Percentiles rank a stretch among this genome's conserved stretches.
Evolutionary conservation across 495 filamentous ascomycete species (phyloP).

Genomic region (Parathielavia appendiculata): DNA sequence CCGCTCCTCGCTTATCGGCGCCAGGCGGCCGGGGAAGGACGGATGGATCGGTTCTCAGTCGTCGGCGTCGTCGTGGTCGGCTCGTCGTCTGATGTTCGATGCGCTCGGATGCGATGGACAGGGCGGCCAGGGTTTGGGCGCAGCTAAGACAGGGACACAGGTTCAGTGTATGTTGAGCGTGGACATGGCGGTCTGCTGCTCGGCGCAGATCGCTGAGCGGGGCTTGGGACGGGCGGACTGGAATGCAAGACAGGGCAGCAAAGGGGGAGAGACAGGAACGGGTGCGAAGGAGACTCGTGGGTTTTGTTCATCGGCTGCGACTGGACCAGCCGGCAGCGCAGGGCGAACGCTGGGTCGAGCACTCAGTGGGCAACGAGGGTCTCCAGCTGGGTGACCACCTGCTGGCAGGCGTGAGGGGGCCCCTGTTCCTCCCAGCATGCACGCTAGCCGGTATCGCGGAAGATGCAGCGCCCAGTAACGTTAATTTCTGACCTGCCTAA

Average conservation of each 20-base stretch:
- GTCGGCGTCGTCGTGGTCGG: conserved; percentile 11
- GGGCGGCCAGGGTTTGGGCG: neutral
- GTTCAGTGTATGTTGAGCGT: conserved; percentile 24
- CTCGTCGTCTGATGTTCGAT: conserved; percentile 5
- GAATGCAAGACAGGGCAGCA: conserved; percentile 18
- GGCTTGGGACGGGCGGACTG: conserved; percentile 15
- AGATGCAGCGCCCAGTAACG: conserved; percentile 25
- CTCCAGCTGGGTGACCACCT: conserved; percentile 7
- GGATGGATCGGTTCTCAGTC: conserved; percentile 8
- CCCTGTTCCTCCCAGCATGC: conserved; percentile 17
- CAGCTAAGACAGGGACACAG: conserved; percentile 18
- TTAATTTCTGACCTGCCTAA: conserved; percentile 35
- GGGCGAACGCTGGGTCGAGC: conserved; percentile 2
- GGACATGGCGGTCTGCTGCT: conserved; percentile 28
- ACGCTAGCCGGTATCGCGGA: conserved; percentile 23
- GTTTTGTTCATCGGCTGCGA: conserved; percentile 10
- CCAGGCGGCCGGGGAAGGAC: conserved; percentile 22
- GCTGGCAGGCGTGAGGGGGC: neutral
- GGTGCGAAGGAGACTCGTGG: conserved; percentile 7
- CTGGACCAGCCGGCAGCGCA: conserved; percentile 9
- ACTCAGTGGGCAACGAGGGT: neutral
- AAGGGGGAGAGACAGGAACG: conserved; percentile 8
- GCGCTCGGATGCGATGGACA: conserved; percentile 2
- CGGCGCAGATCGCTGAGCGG: conserved; percentile 27
- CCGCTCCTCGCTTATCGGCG: conserved; percentile 24